These are phyloP conservation scores for Rhizopus stolonifer DNA, from an alignment of 371 early-diverging fungal species.

Conservation along the genomic window DNA sequence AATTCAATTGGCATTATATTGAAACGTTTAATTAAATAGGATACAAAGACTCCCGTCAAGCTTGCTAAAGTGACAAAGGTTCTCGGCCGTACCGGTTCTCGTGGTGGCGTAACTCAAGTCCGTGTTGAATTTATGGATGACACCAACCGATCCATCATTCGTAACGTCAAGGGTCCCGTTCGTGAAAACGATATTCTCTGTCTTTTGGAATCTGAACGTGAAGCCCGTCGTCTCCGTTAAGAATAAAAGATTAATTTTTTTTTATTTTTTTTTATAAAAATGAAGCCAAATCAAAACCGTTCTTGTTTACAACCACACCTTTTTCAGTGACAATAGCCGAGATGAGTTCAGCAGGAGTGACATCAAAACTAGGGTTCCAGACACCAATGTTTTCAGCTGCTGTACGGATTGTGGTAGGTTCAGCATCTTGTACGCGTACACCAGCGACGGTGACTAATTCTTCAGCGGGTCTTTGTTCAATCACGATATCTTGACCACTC, in stretches of 20 bases:
- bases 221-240: slow-evolving; percentile 98
- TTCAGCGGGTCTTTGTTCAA: slow-evolving; percentile 80
- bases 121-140: too few species aligned
- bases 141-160: too few species aligned
- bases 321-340: slow-evolving; percentile 92
- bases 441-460: slow-evolving; percentile 82
- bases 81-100: too few species aligned
- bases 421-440: slow-evolving; percentile 40
- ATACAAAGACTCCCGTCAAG: slow-evolving; percentile 75
- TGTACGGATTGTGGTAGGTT: slow-evolving; percentile 66
- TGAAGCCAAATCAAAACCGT: slow-evolving; percentile 58
- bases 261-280: slow-evolving; percentile 31
- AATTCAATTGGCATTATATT: too few species aligned
- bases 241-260: not conserved
- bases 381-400: slow-evolving; percentile 83
- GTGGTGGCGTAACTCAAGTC: too few species aligned
- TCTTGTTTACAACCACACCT: slow-evolving; percentile 76
- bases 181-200: too few species aligned
- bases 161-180: too few species aligned
- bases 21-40: too few species aligned
- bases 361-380: slow-evolving; percentile 97
- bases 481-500: slow-evolving; percentile 76
- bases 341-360: slow-evolving; percentile 87
- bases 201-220: slow-evolving; percentile 98
- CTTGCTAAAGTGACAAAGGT: slow-evolving; percentile 94